These are phyloP conservation scores for Pseudogymnoascus sp. DNA, from an alignment of 2,329 filamentous ascomycete species.

Conservation along the genomic window DNA sequence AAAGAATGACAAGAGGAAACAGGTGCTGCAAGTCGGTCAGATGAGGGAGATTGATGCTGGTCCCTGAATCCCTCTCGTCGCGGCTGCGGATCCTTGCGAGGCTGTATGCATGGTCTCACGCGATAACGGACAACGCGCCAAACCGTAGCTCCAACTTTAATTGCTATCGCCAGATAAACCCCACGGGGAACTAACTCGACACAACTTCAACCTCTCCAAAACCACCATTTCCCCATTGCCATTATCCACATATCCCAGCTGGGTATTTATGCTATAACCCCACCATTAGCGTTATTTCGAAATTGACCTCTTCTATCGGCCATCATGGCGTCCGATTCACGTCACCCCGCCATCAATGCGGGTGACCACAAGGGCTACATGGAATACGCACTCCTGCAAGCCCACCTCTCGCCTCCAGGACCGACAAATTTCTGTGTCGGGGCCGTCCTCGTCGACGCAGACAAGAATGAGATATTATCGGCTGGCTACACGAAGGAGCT, in stretches of 20 bases:
- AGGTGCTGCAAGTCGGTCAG: not conserved
- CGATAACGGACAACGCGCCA: not conserved
- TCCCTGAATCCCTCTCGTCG: not conserved
- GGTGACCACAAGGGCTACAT: constrained; percentile 43
- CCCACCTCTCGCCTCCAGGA: constrained; percentile 71
- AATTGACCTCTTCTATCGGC: not conserved
- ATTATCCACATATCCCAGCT: not conserved
- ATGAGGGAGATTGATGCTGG: not conserved
- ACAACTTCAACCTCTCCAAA: not conserved
- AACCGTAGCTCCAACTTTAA: not conserved
- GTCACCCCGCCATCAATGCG: constrained; percentile 17
- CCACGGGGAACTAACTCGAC: not conserved
- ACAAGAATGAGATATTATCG: constrained; percentile 54
- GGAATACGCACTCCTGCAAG: constrained; percentile 65
- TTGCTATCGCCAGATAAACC: not conserved
- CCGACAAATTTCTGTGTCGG: constrained; percentile 92
- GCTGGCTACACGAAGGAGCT: constrained; percentile 89
- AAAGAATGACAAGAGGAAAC: not conserved
- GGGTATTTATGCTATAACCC: not conserved
- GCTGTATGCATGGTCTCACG: not conserved
- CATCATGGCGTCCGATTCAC: constrained; percentile 16
- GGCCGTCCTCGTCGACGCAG: constrained; percentile 66
- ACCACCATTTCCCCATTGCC: not conserved
- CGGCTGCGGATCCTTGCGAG: not conserved
- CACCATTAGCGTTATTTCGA: not conserved